Evolutionary conservation across 768 basidiomycete species (phyloP).

Genomic region (Tulasnella sp.): DNA sequence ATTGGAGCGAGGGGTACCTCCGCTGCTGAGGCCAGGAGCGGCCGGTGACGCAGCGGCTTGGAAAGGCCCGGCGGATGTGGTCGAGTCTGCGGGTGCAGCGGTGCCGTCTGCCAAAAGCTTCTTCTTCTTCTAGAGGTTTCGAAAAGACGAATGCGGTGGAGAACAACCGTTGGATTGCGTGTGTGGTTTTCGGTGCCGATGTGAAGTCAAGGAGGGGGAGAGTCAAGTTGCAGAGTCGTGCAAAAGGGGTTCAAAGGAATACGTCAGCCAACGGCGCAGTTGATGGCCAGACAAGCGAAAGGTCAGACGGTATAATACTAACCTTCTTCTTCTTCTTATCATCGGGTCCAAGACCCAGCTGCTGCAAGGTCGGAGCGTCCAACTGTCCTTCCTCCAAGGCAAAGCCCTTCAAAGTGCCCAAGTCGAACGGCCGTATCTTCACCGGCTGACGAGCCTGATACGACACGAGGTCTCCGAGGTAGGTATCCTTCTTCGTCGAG

Average conservation of each 20-base stretch:
- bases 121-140: not conserved
- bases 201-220: not conserved
- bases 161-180: not conserved
- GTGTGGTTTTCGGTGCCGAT: not conserved
- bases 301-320: not conserved
- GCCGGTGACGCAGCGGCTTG: not conserved
- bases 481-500: conserved; percentile 12
- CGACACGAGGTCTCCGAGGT: conserved; percentile 5
- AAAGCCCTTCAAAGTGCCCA: conserved; percentile 3
- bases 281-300: not conserved
- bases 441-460: not conserved
- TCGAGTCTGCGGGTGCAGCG: not conserved
- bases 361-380: conserved; percentile 2
- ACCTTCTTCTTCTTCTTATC: conserved; percentile 12
- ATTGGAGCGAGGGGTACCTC: not conserved
- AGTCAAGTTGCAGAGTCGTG: not conserved
- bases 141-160: not conserved
- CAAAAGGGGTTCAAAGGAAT: not conserved
- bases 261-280: not conserved
- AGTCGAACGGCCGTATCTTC: not conserved
- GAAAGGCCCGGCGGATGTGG: not conserved
- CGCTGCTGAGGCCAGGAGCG: not conserved
- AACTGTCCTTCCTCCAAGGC: conserved; percentile 11
- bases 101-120: not conserved
- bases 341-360: conserved; percentile 11